Evolutionary conservation across 768 basidiomycete species (phyloP).

Genomic region (Amanita exitialis): DNA sequence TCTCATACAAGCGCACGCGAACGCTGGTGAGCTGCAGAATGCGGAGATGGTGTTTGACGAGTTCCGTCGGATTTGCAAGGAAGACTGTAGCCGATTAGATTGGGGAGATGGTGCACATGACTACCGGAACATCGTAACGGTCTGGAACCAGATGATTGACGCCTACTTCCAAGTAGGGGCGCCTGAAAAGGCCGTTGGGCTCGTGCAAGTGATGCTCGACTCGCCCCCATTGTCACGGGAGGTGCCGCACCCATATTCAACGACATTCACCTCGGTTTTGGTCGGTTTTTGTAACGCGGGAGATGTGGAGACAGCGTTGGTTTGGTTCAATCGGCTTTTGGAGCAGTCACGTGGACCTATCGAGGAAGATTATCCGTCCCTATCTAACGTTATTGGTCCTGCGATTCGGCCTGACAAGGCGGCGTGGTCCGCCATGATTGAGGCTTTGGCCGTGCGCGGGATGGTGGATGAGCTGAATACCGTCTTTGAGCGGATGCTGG

Average conservation of each 20-base stretch:
- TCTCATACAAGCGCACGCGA: constrained; percentile 51
- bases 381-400: constrained; percentile 9
- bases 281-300: constrained; percentile 51
- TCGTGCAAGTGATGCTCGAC: constrained; percentile 67
- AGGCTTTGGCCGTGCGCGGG: constrained; percentile 37
- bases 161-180: constrained; percentile 58
- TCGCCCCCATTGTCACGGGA: constrained; percentile 26
- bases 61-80: constrained; percentile 32
- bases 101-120: neutral
- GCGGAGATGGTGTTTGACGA: constrained; percentile 54
- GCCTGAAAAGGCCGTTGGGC: constrained; percentile 49
- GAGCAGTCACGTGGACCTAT: constrained; percentile 18
- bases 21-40: constrained; percentile 33
- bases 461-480: constrained; percentile 47
- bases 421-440: constrained; percentile 54
- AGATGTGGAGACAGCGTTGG: constrained; percentile 52
- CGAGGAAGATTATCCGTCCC: constrained; percentile 27
- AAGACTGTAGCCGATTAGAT: neutral
- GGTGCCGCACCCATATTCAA: constrained; percentile 46
- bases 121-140: neutral
- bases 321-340: constrained; percentile 65
- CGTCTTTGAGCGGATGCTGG: constrained; percentile 32
- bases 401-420: constrained; percentile 41
- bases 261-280: constrained; percentile 58
- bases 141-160: constrained; percentile 73